Percentiles rank a stretch among this genome's conserved stretches.
phyloP scores from a whole-genome alignment of 441 rosid species.

The Cnidoscolus chayamansa region DNA sequence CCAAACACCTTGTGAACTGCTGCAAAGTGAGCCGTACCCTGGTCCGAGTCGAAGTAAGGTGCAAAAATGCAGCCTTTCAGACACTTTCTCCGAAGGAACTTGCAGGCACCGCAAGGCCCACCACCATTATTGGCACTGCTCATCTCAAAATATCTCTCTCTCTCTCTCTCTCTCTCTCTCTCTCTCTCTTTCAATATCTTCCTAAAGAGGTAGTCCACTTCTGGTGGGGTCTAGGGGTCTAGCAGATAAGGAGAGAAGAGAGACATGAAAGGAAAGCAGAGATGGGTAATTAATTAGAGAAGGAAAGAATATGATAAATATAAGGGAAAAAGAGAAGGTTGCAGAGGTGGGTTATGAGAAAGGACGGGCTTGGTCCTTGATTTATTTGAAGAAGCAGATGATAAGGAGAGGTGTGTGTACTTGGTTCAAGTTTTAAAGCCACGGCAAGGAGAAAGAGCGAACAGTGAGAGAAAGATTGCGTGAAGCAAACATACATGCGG shows the following conservation, averaged over 20 bases:
- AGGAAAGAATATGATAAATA: background rate
- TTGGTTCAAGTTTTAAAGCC: constrained; percentile 41
- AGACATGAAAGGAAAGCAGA: background rate
- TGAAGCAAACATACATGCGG: constrained; percentile 49
- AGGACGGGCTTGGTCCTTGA: background rate
- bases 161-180: background rate
- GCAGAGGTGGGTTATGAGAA: constrained; percentile 15
- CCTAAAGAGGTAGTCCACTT: constrained; percentile 2
- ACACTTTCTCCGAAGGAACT: constrained; percentile 72
- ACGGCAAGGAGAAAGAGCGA: constrained; percentile 25
- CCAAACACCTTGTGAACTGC: constrained; percentile 85
- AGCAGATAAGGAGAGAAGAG: background rate
- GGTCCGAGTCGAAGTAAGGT: constrained; percentile 79
- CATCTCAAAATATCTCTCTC: constrained; percentile 14
- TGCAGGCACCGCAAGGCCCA: constrained; percentile 84
- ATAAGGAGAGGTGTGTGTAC: background rate
- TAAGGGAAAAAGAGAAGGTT: background rate
- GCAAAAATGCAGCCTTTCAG: constrained; percentile 70
- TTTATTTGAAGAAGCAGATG: too few relatives aligned
- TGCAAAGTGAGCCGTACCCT: constrained; percentile 67
- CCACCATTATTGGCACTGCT: constrained; percentile 32
- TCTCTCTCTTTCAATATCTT: background rate
- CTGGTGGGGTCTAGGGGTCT: constrained; percentile 20
- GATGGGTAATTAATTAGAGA: constrained; percentile 17
- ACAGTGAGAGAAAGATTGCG: constrained; percentile 35